Evolutionary conservation across 495 filamentous ascomycete genomes (phyloP), one percentile per base, ranked within the genome.

Genomic region (Apiosordaria backusii): DNA sequence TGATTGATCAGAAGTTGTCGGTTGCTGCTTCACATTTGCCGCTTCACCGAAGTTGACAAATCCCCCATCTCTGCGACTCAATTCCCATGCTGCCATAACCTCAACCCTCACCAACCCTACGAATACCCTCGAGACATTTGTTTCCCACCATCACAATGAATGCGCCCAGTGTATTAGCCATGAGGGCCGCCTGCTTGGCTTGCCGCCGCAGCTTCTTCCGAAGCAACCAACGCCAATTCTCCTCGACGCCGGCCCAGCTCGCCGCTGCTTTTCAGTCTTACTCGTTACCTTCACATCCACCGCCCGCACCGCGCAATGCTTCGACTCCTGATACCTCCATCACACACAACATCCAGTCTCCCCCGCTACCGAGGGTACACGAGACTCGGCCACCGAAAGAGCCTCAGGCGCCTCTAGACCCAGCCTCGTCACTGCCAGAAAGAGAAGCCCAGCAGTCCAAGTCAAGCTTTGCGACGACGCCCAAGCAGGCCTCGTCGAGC

Each of bases 241-340:
- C 90, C 50, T 87, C 90, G 7, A 68, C 73, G 77, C 79, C 75
- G 80, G 73, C 69, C 78, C 79, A 68, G 77, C 76, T 69, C 78
- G 85, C 65, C 81, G 58, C 90, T 35, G 85, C 90, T 67, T 93
- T 92, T 77, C 90, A 88, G 65, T 90, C 92, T 24, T 89, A 92
- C 71, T 80, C 85, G 10, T 80, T 96, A 19, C 80, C 87, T 4
- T 79, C 84, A 5, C 83, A 67, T 25, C 70, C 84, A 61, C 87
- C 89, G 45, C 80, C 85, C 19, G 83, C 87, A 61, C 89, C 90
- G 53, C 88, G 89, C 64, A 91, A 88, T 77, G 78, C 84, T 22
- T 83, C 86, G 21, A 79, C 82, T 40, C 84, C 86, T 53, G 88
- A 93, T 65, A 88, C 85, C 16, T 91, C 90, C 26, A 90, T 92